Evolutionary conservation across 441 rosid genomes (phyloP), one percentile per base, ranked within the genome.

Genomic region (Croton setiger): DNA sequence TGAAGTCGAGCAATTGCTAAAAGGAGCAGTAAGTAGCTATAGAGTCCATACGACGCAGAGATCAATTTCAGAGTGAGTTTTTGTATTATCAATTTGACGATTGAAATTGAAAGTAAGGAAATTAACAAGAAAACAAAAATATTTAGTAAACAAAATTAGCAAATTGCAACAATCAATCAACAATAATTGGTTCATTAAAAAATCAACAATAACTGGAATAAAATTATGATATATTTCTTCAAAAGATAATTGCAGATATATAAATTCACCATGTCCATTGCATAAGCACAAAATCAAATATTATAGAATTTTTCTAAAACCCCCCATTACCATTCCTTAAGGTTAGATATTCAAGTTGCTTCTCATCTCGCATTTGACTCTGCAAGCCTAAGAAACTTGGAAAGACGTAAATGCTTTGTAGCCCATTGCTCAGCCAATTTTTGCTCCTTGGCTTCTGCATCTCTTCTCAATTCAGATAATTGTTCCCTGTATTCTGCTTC

Each of bases 351-450:
- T 36, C 17, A 17, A n/a, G n/a, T 15, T 62, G 39, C 71, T 44
- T 52, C 75, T 83, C 78, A 84, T 53, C 81, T 83, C 49, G 83
- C 68, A 48, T 73, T 79, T 37, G 77, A 74, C 69, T 84, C 86
- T 1, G 76, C 49, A 13, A 74, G 76, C 82, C 91, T 82, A 44
- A 92, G 83, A 72, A 88, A 83, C 85, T 88, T 88, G 4, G 88
- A 76, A 60, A 95, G 90, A 45, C 85, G 87, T 63, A 78, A 71
- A 77, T 92, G 98, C 73, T 85, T 90, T 0, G 81, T 78, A 3
- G 87, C 78, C 99, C 97, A 92, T 75, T 92, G 98, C 75, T 92
- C 99, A 7, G 86, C 87, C 70, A 92, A 73, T 80, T 88, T 95
- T 81, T 88, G 97, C 76, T 92, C 99, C 78, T 92, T 92, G 17